These are phyloP conservation scores for Wickerhamomyces canadensis DNA, from an alignment of 805 yeast genomes.

Conservation along the genomic window DNA sequence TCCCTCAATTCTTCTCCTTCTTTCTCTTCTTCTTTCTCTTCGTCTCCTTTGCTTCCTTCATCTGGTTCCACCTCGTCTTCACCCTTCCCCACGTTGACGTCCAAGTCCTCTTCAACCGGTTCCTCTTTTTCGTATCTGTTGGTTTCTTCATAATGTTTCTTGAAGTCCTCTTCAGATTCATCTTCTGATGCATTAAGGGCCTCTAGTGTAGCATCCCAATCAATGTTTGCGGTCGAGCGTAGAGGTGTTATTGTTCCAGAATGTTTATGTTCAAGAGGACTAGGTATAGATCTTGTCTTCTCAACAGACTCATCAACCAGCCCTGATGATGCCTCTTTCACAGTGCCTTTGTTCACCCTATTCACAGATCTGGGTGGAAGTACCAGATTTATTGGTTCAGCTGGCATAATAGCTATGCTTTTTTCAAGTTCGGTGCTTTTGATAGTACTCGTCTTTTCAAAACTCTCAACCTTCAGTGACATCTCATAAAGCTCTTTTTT, in stretches of 20 bases:
- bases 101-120: too few species aligned
- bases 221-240: conserved; percentile 11
- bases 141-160: not conserved
- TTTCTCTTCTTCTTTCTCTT: too few species aligned
- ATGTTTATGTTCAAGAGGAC: too few species aligned
- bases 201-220: conserved; percentile 21
- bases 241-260: conserved; percentile 5
- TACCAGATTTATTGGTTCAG: conserved; percentile 8
- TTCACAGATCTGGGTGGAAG: conserved; percentile 37
- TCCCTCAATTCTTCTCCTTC: too few species aligned
- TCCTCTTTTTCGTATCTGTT: not conserved
- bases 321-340: too few species aligned
- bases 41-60: too few species aligned
- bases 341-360: conserved; percentile 19
- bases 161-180: too few species aligned
- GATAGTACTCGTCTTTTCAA: too few species aligned
- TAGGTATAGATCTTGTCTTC: conserved; percentile 1
- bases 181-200: conserved; percentile 6
- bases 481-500: conserved; percentile 10
- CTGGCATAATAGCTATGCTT: too few species aligned
- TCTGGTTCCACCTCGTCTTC: too few species aligned
- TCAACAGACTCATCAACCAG: too few species aligned
- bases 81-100: too few species aligned
- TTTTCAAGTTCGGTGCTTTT: conserved; percentile 8
- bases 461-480: conserved; percentile 13